Conservation (phyloP, 495 filamentous ascomycete species). For the Trichocladium uniseriatum region DNA sequence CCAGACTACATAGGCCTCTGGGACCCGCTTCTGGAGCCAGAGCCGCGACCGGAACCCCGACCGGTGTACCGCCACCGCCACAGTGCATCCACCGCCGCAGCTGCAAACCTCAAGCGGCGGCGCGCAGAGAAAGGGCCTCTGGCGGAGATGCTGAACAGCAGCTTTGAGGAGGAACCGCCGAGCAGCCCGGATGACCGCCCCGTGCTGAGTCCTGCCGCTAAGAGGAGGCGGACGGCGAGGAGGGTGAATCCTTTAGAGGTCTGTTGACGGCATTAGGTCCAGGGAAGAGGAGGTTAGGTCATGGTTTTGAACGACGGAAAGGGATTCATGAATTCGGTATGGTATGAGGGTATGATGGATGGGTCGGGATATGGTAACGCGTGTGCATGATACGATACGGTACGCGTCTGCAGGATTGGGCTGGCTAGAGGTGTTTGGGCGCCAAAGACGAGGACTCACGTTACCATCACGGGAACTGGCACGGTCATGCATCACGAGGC, state of each 20-base stretch:
- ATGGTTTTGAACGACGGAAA: not conserved
- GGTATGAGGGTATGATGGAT: not conserved
- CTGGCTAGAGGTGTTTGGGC: conserved; percentile 6
- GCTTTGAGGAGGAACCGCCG: conserved; percentile 27
- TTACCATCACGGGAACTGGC: not conserved
- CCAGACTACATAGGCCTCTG: conserved; percentile 29
- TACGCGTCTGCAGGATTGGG: not conserved
- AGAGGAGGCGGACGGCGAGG: conserved; percentile 23
- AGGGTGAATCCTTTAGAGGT: conserved; percentile 17
- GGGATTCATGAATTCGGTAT: not conserved
- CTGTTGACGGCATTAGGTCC: conserved; percentile 10
- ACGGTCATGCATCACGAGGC: not conserved
- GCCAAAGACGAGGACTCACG: not conserved
- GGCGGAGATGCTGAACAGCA: conserved; percentile 23
- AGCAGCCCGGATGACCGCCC: conserved; percentile 18
- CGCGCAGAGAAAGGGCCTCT: conserved; percentile 17
- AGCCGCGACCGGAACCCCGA: not conserved
- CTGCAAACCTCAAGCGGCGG: conserved; percentile 17
- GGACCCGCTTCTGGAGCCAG: conserved; percentile 18
- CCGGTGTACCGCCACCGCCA: not conserved
- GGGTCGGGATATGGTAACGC: too few relatives aligned
- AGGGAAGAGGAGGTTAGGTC: not conserved
- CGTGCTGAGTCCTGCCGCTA: conserved; percentile 26
- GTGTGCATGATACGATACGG: not conserved
- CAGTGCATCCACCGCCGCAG: not conserved